A percentile compares a stretch with the other conserved stretches of the same genome.
Conservation (phyloP, 257 asterid species). For the Osmanthus fragrans region DNA sequence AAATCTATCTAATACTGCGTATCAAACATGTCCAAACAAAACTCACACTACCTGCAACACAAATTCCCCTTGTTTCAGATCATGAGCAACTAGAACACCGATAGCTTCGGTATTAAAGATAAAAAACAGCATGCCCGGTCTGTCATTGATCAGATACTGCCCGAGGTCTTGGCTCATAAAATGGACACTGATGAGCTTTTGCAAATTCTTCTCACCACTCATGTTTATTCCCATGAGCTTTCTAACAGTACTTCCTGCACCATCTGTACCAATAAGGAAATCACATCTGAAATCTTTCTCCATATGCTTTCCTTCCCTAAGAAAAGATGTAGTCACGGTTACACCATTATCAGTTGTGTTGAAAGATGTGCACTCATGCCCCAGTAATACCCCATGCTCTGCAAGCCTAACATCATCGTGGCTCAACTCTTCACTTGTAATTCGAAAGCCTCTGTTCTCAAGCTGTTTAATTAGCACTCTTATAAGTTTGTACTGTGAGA, state of each 20-base stretch:
- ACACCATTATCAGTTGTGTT: constrained; percentile 40
- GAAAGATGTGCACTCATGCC: constrained; percentile 76
- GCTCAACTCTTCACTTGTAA: constrained; percentile 28
- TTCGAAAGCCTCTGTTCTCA: constrained; percentile 52
- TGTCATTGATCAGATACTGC: constrained; percentile 69
- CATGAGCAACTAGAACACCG: constrained; percentile 97
- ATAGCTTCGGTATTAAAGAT: constrained; percentile 77
- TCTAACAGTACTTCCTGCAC: constrained; percentile 85
- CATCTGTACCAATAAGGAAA: constrained; percentile 84
- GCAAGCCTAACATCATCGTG: constrained; percentile 29
- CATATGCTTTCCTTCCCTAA: constrained; percentile 47
- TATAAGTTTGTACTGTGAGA: constrained; percentile 86
- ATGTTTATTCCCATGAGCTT: constrained; percentile 68
- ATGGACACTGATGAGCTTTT: constrained; percentile 88
- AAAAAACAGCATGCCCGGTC: constrained; percentile 95
- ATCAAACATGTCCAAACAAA: neutral
- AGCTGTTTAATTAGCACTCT: constrained; percentile 64
- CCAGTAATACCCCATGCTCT: constrained; percentile 60
- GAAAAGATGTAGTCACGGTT: constrained; percentile 51
- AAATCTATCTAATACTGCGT: neutral
- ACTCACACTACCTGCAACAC: constrained; percentile 73
- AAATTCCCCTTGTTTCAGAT: constrained; percentile 86
- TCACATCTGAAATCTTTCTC: constrained; percentile 53
- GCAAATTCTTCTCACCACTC: constrained; percentile 78
- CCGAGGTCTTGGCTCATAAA: constrained; percentile 80